Conservation (phyloP, 305 asterid genomes). For the Fraxinus greggii region DNA sequence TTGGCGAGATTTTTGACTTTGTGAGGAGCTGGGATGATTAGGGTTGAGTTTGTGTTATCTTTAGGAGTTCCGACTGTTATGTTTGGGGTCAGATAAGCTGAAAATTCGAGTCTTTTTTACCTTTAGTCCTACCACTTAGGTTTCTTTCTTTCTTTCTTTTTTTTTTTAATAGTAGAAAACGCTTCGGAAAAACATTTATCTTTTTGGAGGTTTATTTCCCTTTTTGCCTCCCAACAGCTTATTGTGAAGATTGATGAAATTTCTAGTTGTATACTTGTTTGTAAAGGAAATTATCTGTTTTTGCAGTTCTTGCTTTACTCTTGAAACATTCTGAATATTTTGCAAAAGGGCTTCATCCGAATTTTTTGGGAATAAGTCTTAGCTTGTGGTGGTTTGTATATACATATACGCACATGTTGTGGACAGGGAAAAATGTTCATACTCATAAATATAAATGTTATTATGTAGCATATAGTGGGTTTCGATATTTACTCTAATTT, state of each 20-base stretch:
- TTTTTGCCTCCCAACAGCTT: not conserved
- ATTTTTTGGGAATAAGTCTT: not conserved
- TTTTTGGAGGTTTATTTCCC: not conserved
- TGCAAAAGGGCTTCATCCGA: too few relatives aligned
- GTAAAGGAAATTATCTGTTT: conserved; percentile 5
- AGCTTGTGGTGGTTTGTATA: not conserved
- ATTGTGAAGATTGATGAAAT: not conserved
- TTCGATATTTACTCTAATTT: not conserved
- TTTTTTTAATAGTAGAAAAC: not conserved
- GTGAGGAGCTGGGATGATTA: conserved; percentile 15
- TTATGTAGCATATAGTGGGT: not conserved
- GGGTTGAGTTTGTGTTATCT: conserved; percentile 38
- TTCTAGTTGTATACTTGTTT: not conserved
- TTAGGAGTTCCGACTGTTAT: conserved; percentile 13
- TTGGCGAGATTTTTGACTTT: conserved; percentile 18
- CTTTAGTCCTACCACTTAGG: not conserved
- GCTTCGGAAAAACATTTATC: not conserved
- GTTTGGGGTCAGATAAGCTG: not conserved
- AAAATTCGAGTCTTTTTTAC: conserved; percentile 15
- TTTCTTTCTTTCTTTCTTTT: not conserved
- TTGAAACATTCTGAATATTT: not conserved
- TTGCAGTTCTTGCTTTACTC: conserved; percentile 10
- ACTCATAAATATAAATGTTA: not conserved
- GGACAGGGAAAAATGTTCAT: not conserved
- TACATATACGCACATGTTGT: not conserved